Conservation (phyloP, 768 basidiomycete species). For the Exsudoporus frostii region DNA sequence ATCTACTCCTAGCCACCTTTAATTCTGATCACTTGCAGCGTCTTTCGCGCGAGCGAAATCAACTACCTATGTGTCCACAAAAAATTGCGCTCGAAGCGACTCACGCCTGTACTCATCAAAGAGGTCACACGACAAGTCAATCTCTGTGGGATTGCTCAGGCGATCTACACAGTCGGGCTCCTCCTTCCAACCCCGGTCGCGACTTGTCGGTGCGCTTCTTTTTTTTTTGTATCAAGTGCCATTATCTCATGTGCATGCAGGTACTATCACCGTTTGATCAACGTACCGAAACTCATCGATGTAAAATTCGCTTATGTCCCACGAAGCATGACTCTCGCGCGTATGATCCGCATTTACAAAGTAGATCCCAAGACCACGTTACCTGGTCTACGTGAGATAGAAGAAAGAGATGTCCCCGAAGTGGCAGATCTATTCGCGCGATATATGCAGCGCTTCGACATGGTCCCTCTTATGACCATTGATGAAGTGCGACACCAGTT, state of each 20-base stretch:
- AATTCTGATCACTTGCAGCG: slow-evolving; percentile 39
- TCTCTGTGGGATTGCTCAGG: slow-evolving; percentile 89
- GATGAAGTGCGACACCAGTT: slow-evolving; percentile 88
- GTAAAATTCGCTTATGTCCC: slow-evolving; percentile 87
- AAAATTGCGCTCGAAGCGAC: slow-evolving; percentile 90
- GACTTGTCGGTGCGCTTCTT: slow-evolving; percentile 62
- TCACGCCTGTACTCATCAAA: slow-evolving; percentile 95
- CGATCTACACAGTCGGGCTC: slow-evolving; percentile 93
- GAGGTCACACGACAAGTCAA: slow-evolving; percentile 94
- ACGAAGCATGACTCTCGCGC: slow-evolving; percentile 83
- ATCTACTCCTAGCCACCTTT: not conserved
- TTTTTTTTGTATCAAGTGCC: not conserved
- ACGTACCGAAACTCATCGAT: slow-evolving; percentile 89
- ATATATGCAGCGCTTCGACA: slow-evolving; percentile 85
- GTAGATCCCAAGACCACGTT: slow-evolving; percentile 50
- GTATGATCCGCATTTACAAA: slow-evolving; percentile 78
- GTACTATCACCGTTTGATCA: slow-evolving; percentile 90
- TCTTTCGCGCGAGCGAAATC: slow-evolving; percentile 79
- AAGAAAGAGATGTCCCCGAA: slow-evolving; percentile 67
- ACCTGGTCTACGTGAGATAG: slow-evolving; percentile 83
- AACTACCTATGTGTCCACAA: slow-evolving; percentile 98
- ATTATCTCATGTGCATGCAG: slow-evolving; percentile 36
- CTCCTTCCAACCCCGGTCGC: slow-evolving; percentile 92
- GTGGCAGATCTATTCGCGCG: slow-evolving; percentile 68
- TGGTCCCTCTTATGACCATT: slow-evolving; percentile 68